Conservation (phyloP, 2,329 filamentous ascomycete genomes). For the Penicillium nordicum region DNA sequence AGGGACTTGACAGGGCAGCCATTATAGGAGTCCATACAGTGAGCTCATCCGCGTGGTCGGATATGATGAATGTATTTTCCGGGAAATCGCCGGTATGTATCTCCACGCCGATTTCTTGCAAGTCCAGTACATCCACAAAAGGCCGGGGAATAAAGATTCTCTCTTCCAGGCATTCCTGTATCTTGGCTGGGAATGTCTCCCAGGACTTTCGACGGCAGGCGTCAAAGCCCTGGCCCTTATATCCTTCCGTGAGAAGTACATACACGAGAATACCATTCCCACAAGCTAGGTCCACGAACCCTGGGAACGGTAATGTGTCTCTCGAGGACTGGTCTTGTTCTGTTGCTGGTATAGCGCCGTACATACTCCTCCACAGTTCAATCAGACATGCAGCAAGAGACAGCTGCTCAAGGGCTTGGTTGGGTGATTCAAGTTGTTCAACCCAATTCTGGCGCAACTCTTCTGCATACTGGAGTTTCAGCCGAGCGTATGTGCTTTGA, state of each 20-base stretch:
- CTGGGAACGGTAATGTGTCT: conserved; percentile 59
- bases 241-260: conserved; percentile 77
- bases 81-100: conserved; percentile 62
- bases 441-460: conserved; percentile 71
- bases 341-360: conserved; percentile 42
- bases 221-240: conserved; percentile 85
- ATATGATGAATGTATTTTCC: conserved; percentile 80
- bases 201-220: conserved; percentile 83
- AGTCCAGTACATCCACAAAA: conserved; percentile 33
- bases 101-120: conserved; percentile 16
- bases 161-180: conserved; percentile 54
- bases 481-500: conserved; percentile 74
- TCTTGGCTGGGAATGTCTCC: conserved; percentile 60
- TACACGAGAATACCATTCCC: conserved; percentile 90
- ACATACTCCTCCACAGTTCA: conserved; percentile 87
- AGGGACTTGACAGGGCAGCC: conserved; percentile 55
- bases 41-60: conserved; percentile 94
- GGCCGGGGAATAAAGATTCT: conserved; percentile 59
- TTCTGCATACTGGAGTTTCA: conserved; percentile 77
- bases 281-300: conserved; percentile 94
- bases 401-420: conserved; percentile 94
- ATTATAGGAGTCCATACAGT: conserved; percentile 94
- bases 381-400: conserved; percentile 88
- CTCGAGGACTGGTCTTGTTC: conserved; percentile 12
- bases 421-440: conserved; percentile 79